Evolutionary conservation across 1,284 basidiomycete genomes (phyloP).

Genomic region (Chalciporus piperatoides): DNA sequence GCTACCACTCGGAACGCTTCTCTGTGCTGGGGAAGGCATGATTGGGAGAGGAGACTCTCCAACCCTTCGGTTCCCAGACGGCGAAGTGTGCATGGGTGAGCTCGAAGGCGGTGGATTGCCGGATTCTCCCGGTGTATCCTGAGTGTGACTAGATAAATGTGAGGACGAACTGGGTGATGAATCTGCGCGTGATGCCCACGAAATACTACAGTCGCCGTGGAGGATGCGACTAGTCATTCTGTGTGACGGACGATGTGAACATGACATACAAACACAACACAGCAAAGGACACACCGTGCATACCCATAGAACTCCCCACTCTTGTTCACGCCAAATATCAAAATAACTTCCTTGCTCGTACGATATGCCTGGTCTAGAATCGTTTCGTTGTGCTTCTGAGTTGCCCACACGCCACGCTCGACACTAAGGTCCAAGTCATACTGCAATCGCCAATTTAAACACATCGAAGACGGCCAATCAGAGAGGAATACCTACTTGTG

Average conservation of each 20-base stretch:
- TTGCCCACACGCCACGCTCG: slow-evolving; percentile 84
- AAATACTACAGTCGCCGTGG: slow-evolving; percentile 47
- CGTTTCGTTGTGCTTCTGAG: slow-evolving; percentile 90
- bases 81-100: slow-evolving; percentile 33
- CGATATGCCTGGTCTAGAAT: slow-evolving; percentile 88
- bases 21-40: slow-evolving; percentile 9
- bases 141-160: slow-evolving; percentile 24
- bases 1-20: background rate
- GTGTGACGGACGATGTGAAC: slow-evolving; percentile 5
- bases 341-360: slow-evolving; percentile 80
- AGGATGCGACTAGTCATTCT: slow-evolving; percentile 67
- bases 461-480: background rate
- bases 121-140: slow-evolving; percentile 19
- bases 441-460: slow-evolving; percentile 37
- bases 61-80: slow-evolving; percentile 38
- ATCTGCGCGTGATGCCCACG: slow-evolving; percentile 54
- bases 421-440: slow-evolving; percentile 84
- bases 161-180: slow-evolving; percentile 34
- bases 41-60: slow-evolving; percentile 43
- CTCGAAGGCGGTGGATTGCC: background rate
- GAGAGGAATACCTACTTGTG: slow-evolving; percentile 52
- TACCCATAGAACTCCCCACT: slow-evolving; percentile 90
- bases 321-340: slow-evolving; percentile 92
- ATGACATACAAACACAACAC: background rate
- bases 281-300: slow-evolving; percentile 54